phyloP scores from a whole-genome alignment of 176 grass and related monocot species.

The barley (Hordeum vulgare) region DNA sequence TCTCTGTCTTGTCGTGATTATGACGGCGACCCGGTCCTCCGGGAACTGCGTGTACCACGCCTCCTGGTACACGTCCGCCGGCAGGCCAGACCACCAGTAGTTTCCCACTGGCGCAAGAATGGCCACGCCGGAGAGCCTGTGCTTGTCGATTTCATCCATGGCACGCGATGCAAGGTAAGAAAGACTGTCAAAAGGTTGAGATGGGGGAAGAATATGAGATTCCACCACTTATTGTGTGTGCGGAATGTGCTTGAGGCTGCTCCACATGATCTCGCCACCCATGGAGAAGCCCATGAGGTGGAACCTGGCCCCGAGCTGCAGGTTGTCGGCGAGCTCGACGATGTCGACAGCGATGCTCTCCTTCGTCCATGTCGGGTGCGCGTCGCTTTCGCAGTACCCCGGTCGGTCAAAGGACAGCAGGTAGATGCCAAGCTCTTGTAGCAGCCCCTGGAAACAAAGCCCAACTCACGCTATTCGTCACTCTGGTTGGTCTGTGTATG shows the following conservation, averaged over 20 bases:
- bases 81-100: conserved; percentile 65
- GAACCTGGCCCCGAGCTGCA: conserved; percentile 50
- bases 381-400: conserved; percentile 61
- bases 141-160: too few relatives aligned
- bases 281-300: conserved; percentile 51
- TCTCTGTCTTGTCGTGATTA: too few relatives aligned
- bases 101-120: conserved; percentile 57
- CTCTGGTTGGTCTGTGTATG: not conserved
- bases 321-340: conserved; percentile 51
- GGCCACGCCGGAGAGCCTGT: conserved; percentile 52
- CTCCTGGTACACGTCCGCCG: too few relatives aligned
- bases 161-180: not conserved
- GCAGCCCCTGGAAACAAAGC: conserved; percentile 12
- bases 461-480: not conserved
- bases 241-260: conserved; percentile 57
- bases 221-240: conserved; percentile 22
- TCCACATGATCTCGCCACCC: conserved; percentile 62
- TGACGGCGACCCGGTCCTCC: conserved; percentile 43
- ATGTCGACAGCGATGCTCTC: conserved; percentile 58
- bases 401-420: conserved; percentile 57
- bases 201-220: not conserved
- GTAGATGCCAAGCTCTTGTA: conserved; percentile 54
- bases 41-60: conserved; percentile 43
- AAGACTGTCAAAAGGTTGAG: not conserved
- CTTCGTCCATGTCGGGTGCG: conserved; percentile 29